A percentile compares a stretch with the other conserved stretches of the same genome.
phyloP scores from a whole-genome alignment of 495 filamentous ascomycete species.

The Aspergillus campestris region DNA sequence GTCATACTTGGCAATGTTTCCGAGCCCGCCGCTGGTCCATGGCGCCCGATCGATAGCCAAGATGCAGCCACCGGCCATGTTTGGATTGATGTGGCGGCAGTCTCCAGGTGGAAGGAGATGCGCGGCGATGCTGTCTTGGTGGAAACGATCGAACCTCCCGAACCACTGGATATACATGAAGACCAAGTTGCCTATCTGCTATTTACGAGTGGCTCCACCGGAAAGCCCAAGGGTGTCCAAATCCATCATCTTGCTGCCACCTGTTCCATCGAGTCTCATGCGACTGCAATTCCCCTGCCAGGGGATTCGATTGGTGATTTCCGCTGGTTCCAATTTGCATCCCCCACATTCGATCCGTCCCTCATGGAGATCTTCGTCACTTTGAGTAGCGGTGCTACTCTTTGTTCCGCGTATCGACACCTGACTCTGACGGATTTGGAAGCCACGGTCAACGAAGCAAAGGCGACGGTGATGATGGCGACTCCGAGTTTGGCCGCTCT shows the following conservation, averaged over 20 bases:
- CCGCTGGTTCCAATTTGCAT: constrained; percentile 70
- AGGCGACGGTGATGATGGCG: constrained; percentile 22
- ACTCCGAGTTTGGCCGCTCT: constrained; percentile 25
- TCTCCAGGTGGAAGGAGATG: constrained; percentile 13
- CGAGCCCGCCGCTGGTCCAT: constrained; percentile 5
- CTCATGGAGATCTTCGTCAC: constrained; percentile 83
- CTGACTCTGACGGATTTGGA: constrained; percentile 18
- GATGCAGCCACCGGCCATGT: neutral
- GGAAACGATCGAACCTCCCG: neutral
- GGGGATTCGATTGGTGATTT: constrained; percentile 58
- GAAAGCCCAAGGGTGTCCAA: constrained; percentile 72
- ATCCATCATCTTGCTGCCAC: constrained; percentile 64
- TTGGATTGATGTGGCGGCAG: constrained; percentile 20
- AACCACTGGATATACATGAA: constrained; percentile 5
- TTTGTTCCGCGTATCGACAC: constrained; percentile 31
- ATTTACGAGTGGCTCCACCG: constrained; percentile 82
- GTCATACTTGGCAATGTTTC: constrained; percentile 37
- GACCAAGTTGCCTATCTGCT: constrained; percentile 67
- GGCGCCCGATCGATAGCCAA: neutral
- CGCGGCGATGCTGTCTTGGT: neutral
- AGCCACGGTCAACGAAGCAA: constrained; percentile 16
- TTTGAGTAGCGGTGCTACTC: constrained; percentile 53
- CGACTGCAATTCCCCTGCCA: constrained; percentile 14
- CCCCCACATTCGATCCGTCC: constrained; percentile 76
- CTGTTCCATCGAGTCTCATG: constrained; percentile 63